Percentiles rank a stretch among this genome's conserved stretches.
phyloP scores from a whole-genome alignment of 352 stramenopile species.

The Blastocystis sp. region DNA sequence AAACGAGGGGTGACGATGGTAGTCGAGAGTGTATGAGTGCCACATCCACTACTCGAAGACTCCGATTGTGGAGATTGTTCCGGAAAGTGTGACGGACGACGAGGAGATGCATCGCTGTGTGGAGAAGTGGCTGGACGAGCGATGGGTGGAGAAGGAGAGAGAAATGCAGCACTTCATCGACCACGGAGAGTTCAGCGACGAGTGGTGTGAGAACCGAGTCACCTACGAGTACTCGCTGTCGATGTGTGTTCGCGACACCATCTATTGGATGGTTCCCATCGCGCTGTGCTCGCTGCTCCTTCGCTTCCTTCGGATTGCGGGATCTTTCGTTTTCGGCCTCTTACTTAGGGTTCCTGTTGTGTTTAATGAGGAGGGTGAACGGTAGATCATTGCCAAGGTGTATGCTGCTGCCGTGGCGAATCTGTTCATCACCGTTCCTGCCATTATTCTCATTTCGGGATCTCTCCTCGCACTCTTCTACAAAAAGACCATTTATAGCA shows the following conservation, averaged over 20 bases:
- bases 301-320: neutral
- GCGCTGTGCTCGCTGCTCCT: neutral
- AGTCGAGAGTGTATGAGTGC: neutral
- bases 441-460: neutral
- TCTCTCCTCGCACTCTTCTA: neutral
- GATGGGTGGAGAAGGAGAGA: slow-evolving; percentile 20
- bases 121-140: slow-evolving; percentile 34
- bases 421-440: neutral
- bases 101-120: neutral
- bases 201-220: slow-evolving; percentile 21
- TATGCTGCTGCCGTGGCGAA: neutral
- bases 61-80: neutral
- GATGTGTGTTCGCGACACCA: neutral
- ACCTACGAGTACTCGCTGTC: neutral
- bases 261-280: neutral
- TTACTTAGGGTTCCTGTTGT: neutral
- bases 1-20: neutral
- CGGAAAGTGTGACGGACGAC: neutral
- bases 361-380: neutral
- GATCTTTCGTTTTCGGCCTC: neutral
- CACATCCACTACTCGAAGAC: neutral
- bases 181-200: neutral
- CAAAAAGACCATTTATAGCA: neutral
- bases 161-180: slow-evolving; percentile 33
- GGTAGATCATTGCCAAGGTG: neutral